A percentile compares a stretch with the other conserved stretches of the same genome.
These are phyloP conservation scores for Ustilago curta DNA, from an alignment of 1,284 basidiomycete species.

Conservation along the genomic window DNA sequence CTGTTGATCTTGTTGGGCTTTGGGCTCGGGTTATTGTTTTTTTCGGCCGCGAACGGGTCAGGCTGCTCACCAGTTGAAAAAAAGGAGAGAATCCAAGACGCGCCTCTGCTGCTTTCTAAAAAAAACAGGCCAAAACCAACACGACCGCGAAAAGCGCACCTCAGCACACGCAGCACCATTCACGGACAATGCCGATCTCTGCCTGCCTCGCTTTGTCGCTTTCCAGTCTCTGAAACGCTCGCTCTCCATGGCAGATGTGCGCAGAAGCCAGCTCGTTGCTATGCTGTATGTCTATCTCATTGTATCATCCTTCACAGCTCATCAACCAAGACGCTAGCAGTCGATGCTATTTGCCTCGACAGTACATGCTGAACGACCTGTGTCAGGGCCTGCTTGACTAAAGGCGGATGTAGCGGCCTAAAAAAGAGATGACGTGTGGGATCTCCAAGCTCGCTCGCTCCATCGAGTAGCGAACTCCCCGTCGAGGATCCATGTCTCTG, in stretches of 20 bases:
- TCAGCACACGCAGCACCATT: background rate
- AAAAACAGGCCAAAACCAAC: background rate
- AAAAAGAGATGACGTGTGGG: too few relatives aligned
- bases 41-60: slow-evolving; percentile 49
- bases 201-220: background rate
- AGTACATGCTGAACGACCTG: too few relatives aligned
- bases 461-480: background rate
- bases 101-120: background rate
- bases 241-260: too few relatives aligned
- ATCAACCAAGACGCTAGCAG: too few relatives aligned
- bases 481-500: background rate
- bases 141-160: background rate
- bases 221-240: too few relatives aligned
- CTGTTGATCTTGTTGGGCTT: slow-evolving; percentile 18
- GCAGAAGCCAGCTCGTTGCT: too few relatives aligned
- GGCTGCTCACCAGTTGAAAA: background rate
- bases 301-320: too few relatives aligned
- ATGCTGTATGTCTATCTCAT: too few relatives aligned
- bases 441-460: too few relatives aligned
- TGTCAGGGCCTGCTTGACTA: too few relatives aligned
- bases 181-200: background rate
- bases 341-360: too few relatives aligned
- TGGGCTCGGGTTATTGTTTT: background rate
- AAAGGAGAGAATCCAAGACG: background rate
- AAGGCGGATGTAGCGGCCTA: too few relatives aligned